Base-by-base conservation (phyloP, 441 rosid species). In the Pelargonium cotyledonis region DNA sequence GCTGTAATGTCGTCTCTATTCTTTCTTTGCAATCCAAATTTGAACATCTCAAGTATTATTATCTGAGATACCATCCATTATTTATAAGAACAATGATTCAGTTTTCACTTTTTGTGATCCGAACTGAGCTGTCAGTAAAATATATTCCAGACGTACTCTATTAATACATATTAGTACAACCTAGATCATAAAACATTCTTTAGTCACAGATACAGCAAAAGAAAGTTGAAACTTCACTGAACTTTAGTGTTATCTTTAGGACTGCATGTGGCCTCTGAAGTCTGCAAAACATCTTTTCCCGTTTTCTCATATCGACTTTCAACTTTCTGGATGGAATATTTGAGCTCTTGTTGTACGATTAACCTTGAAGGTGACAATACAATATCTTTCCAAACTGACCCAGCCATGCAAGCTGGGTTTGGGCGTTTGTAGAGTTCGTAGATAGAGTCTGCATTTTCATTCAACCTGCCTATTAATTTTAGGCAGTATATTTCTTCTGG, bases 381-480 rank as follows among this genome's bases (percentile, higher is more conserved):
- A 0, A 81, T 66, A 41, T 88, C 86, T 0, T 72, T 79, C 98
- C 97, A 94, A 40, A 82, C 82, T 0, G 96, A 89, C 2, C 87
- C 89, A 7, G 89, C 79, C 72, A 76, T 71, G 64, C 46, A 46
- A 51, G 87, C 49, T 0, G 75, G 72, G 71, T 35, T 78, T 1
- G 85, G 81, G 16, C 84, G 84, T 0, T 73, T 1, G 72, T 89
- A 84, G 64, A 91, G 93, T 62, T 91, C 86, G 31, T 78, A 75
- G 6, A 91, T 53, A 11, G 92, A 86, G 0, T 85, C 89, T 0
- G 97, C 97, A 0, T 84, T 82, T 5, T 85, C 71, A 63, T 85
- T 85, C 60, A 91, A 72, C 6, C 58, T 78, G 51, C 83, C 70
- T 19, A 82, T 81, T 47, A 71, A 73, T 35, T 64, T 73, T 62